These are phyloP conservation scores for Bidens hawaiensis DNA, from an alignment of 140 eudicot species.

Conservation along the genomic window DNA sequence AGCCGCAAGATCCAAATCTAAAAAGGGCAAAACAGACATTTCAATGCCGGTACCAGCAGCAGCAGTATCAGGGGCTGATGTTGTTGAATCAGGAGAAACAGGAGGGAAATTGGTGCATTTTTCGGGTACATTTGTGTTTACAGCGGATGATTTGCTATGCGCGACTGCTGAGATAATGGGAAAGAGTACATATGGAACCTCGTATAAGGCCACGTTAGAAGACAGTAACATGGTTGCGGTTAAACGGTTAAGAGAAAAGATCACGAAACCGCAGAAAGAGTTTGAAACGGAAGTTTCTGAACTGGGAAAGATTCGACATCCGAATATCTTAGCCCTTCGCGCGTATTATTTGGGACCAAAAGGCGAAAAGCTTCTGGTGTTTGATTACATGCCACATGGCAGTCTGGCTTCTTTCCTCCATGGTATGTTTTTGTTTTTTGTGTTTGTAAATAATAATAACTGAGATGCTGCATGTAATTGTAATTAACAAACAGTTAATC, in stretches of 20 bases:
- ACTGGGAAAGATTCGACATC: constrained; percentile 83
- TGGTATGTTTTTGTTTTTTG: constrained; percentile 43
- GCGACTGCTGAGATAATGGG: constrained; percentile 99
- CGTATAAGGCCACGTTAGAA: constrained; percentile 88
- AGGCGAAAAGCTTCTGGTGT: constrained; percentile 97
- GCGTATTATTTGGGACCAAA: constrained; percentile 94
- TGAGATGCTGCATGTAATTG: too few species aligned
- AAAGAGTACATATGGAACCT: constrained; percentile 86
- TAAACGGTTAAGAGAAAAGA: constrained; percentile 87
- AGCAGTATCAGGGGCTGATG: constrained; percentile 42
- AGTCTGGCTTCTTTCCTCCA: constrained; percentile 94
- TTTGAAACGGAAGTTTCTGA: constrained; percentile 70
- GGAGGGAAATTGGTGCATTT: constrained; percentile 94
- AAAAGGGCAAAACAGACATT: constrained; percentile 39
- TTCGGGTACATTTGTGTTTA: constrained; percentile 80
- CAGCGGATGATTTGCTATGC: constrained; percentile 93
- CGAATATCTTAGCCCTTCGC: constrained; percentile 68
- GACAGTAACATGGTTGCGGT: constrained; percentile 91
- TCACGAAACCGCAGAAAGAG: constrained; percentile 77
- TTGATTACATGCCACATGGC: constrained; percentile 90
- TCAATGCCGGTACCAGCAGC: constrained; percentile 41
- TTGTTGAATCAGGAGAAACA: constrained; percentile 51
- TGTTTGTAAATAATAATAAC: not conserved
- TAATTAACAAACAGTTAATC: not conserved
- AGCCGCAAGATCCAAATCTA: constrained; percentile 49